phyloP scores from a whole-genome alignment of 2,329 filamentous ascomycete species.

The Penicillium brevicompactum region DNA sequence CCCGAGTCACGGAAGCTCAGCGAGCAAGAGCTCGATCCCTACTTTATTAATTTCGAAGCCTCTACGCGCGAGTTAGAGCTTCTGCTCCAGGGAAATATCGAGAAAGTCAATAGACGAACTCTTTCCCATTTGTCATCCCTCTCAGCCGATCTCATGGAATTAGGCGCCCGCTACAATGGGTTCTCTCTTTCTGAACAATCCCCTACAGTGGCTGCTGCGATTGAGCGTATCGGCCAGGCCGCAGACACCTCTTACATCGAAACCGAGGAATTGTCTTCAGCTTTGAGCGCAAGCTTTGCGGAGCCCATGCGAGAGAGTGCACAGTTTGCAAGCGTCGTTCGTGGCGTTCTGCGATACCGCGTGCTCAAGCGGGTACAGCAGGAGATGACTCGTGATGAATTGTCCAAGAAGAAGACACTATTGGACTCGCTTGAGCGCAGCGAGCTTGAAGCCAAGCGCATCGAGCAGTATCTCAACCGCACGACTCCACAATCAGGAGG shows the following conservation, averaged over 20 bases:
- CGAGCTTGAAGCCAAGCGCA: conserved; percentile 87
- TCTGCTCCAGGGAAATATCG: conserved; percentile 87
- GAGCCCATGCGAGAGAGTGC: conserved; percentile 98
- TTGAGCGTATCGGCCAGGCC: conserved; percentile 91
- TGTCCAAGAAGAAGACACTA: conserved; percentile 80
- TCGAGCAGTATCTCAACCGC: conserved; percentile 82
- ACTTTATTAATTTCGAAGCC: conserved; percentile 90
- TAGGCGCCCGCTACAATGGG: conserved; percentile 94
- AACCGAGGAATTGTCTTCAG: conserved; percentile 84
- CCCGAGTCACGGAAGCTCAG: conserved; percentile 73
- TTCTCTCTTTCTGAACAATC: conserved; percentile 95
- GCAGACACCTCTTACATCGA: conserved; percentile 95
- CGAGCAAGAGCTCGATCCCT: conserved; percentile 91
- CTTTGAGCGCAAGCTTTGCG: conserved; percentile 89
- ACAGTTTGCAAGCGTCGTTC: conserved; percentile 93
- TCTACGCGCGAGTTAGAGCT: conserved; percentile 90
- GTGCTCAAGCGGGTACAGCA: conserved; percentile 94
- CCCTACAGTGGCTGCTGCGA: conserved; percentile 83
- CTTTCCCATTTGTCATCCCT: conserved; percentile 81
- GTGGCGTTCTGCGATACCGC: conserved; percentile 82
- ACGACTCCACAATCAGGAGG: conserved; percentile 52
- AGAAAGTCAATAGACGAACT: conserved; percentile 91
- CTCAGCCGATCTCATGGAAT: conserved; percentile 84
- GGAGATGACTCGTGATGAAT: conserved; percentile 92
- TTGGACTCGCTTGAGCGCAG: conserved; percentile 90